Evolutionary conservation across 225 moss, liverwort and hornwort genomes (phyloP), one percentile per base, ranked within the genome.

Genomic region (Asterella californica): DNA sequence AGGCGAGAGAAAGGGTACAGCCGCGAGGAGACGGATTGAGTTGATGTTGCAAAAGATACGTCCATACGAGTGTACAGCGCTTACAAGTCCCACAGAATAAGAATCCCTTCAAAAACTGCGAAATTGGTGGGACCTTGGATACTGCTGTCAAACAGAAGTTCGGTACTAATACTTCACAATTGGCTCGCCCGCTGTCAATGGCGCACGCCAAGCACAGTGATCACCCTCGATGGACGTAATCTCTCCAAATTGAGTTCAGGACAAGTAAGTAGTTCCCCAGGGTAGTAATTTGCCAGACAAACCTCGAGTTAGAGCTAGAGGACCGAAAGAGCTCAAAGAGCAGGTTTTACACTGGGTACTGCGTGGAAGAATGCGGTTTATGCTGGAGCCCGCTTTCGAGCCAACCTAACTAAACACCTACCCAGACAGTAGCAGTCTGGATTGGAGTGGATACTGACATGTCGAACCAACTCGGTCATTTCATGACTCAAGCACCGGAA

Each of bases 41-140:
- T 57, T 59, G 75, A 76, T 76, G 72, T 33, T 74, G 53, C 52
- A 53, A n/a, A 14, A 10, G 18, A 37, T 22, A 10, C 38, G 32
- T 53, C 52, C 74, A 54, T 53, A 34, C 19, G 0, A 33, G 30
- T 36, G 59, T 38, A 76, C 57, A 75, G 75, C 55, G 30, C 0
- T 54, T 30, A 22, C 59, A 36, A 76, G 38, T 76, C 27, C 59
- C 55, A 10, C 37, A 76, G 75, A 59, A 76, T 37, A 76, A 57
- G 57, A 76, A 76, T 76, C 32, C 59, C 75, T 37, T 76, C 75
- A 37, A 38, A 25, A 14, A 9, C 75, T 59, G 74, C 74, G 32
- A 29, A 36, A 37, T 59, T 76, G 75, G 59, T 22, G 55, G n/a
- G 75, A 37, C 54, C 52, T 11, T 18, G 59, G 6, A 21, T 34